These are phyloP conservation scores for Carpinus fangiana DNA, from an alignment of 306 rosid species.

Conservation along the genomic window DNA sequence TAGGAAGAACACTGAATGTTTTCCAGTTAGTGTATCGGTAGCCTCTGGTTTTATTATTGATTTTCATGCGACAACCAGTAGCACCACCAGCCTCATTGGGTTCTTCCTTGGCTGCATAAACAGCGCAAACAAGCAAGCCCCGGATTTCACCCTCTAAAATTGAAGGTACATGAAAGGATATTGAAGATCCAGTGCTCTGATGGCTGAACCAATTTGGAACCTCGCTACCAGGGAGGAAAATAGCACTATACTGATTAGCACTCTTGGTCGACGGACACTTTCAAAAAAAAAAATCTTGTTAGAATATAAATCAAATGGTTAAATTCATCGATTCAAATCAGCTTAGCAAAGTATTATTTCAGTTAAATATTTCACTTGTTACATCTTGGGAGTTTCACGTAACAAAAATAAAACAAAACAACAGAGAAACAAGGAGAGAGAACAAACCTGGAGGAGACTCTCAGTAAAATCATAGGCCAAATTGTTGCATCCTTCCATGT, in stretches of 20 bases:
- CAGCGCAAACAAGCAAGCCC: neutral
- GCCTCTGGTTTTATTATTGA: neutral
- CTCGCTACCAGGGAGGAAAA: neutral
- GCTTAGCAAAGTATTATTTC: too few relatives aligned
- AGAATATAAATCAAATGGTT: too few relatives aligned
- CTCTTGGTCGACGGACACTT: neutral
- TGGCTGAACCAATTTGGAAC: neutral
- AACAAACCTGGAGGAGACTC: neutral
- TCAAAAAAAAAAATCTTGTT: neutral
- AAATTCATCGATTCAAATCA: too few relatives aligned
- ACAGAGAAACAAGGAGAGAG: neutral
- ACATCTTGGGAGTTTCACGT: too few relatives aligned
- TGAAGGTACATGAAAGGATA: neutral
- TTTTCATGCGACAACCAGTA: neutral
- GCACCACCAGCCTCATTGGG: neutral
- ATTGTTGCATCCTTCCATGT: conserved; percentile 1
- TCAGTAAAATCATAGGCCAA: neutral
- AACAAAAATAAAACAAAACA: too few relatives aligned
- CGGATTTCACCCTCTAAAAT: neutral
- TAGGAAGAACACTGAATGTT: neutral
- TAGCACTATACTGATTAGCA: neutral
- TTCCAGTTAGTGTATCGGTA: neutral
- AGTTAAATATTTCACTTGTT: too few relatives aligned
- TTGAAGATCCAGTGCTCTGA: neutral
- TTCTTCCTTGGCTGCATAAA: conserved; percentile 3